Evolutionary conservation across 106 monocot species (phyloP), one percentile per base, ranked within the genome.

Genomic region (Acanthochlamys bracteata): DNA sequence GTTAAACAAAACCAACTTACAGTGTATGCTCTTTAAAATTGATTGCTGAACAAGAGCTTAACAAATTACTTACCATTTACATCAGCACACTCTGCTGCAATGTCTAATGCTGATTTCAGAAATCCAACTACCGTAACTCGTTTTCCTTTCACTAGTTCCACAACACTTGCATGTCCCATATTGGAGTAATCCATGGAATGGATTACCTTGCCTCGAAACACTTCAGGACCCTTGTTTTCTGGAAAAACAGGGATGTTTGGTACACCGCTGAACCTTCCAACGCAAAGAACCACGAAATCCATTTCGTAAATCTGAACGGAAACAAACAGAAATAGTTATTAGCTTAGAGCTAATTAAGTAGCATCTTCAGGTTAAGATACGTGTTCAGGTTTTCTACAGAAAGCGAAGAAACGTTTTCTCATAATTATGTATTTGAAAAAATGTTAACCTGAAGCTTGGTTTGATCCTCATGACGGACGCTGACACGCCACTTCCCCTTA

Each of bases 181-280:
- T 83, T 76, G 10, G 76, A 66, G 57, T 79, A 83, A 54, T 86
- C 83, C 74, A 74, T 76, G 42, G 80, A 75, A 53, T 89, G 84
- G 17, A 89, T 78, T 39, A 81, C 84, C 60, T 64, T 53, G 2
- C 88, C 88, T 20, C 68, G 14, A 49, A 89, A 89, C 20, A 71
- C 76, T 45, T 89, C 81, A 10, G 81, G 73, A 0, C 88, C 88
- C 25, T 73, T 73, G 39, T 69, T 66, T 25, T 54, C 16, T 13
- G 84, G 84, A 20, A 89, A 89, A 7, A 51, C 55, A 0, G 88
- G 88, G 10, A 89, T 68, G 54, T 84, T 81, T 0, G 83, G 87
- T 16, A 65, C 14, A 0, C 74, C 83, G 17, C 80, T 83, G 71
- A 80, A 83, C 10, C 80, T 55, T 14, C 88, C 88, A 0, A 87